A percentile compares a stretch with the other conserved stretches of the same genome.
Conservation (phyloP, 1,284 basidiomycete species). For the Ceratobasidium theobromae region DNA sequence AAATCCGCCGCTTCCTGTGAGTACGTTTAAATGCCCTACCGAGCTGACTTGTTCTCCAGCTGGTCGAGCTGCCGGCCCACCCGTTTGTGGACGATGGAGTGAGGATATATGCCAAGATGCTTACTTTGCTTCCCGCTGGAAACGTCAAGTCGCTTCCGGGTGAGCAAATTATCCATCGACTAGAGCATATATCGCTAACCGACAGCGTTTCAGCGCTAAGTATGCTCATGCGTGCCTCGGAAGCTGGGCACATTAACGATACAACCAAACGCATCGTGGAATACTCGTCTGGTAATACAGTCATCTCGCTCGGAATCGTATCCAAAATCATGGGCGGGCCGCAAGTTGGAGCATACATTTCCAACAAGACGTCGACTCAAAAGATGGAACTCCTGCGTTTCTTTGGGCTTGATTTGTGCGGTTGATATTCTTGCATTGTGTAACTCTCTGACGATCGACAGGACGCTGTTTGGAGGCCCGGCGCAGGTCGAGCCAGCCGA, state of each 20-base stretch:
- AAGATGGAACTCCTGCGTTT: conserved; percentile 30
- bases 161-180: neutral
- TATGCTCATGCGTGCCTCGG: conserved; percentile 17
- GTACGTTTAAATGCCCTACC: neutral
- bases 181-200: neutral
- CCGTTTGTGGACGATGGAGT: conserved; percentile 15
- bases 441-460: neutral
- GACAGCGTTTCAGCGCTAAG: conserved; percentile 7
- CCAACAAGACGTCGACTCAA: conserved; percentile 25
- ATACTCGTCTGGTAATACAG: conserved; percentile 25
- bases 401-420: conserved; percentile 29
- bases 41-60: neutral
- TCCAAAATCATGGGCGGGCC: conserved; percentile 8
- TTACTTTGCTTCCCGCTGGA: conserved; percentile 17
- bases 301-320: conserved; percentile 19
- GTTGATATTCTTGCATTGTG: neutral
- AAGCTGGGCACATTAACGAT: neutral
- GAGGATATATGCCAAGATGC: conserved; percentile 29
- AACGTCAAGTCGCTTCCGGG: conserved; percentile 25
- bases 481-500: conserved; percentile 29
- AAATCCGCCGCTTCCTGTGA: conserved; percentile 25
- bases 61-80: conserved; percentile 24
- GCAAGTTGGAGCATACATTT: conserved; percentile 20
- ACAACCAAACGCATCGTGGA: conserved; percentile 8
- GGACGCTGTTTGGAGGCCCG: conserved; percentile 24